These are phyloP conservation scores for Saccharomyces paradoxus DNA, from an alignment of 805 yeast species.

Conservation along the genomic window DNA sequence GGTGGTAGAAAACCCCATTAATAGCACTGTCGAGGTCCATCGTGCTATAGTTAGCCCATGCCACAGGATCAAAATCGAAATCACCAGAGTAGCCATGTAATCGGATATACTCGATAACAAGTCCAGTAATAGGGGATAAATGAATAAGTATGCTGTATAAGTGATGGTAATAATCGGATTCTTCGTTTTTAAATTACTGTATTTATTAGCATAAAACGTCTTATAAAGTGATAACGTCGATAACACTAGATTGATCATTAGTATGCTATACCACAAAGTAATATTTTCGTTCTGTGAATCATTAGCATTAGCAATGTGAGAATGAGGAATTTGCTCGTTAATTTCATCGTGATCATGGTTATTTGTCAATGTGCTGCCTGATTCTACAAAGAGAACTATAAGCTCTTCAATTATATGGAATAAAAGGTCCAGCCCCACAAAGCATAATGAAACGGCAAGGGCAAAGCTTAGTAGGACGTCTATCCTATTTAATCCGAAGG, in stretches of 20 bases:
- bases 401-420: conserved; percentile 82
- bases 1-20: conserved; percentile 30
- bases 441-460: conserved; percentile 69
- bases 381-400: conserved; percentile 34
- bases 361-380: conserved; percentile 13
- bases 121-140: conserved; percentile 19
- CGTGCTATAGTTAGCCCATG: conserved; percentile 30
- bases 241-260: conserved; percentile 14
- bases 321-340: conserved; percentile 27
- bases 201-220: conserved; percentile 22
- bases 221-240: conserved; percentile 21
- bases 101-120: conserved; percentile 20
- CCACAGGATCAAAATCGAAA: conserved; percentile 23
- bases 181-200: conserved; percentile 27
- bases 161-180: conserved; percentile 28
- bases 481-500: conserved; percentile 88
- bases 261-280: conserved; percentile 21
- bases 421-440: conserved; percentile 83
- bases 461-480: conserved; percentile 88
- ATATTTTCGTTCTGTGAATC: conserved; percentile 2
- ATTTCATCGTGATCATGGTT: conserved; percentile 26
- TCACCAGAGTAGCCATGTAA: conserved; percentile 21
- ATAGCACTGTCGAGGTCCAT: conserved; percentile 29
- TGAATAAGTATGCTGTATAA: conserved; percentile 23
- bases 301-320: conserved; percentile 20